Evolutionary conservation across 441 rosid genomes (phyloP), one percentile per base, ranked within the genome.

Genomic region (Eruca vesicaria): DNA sequence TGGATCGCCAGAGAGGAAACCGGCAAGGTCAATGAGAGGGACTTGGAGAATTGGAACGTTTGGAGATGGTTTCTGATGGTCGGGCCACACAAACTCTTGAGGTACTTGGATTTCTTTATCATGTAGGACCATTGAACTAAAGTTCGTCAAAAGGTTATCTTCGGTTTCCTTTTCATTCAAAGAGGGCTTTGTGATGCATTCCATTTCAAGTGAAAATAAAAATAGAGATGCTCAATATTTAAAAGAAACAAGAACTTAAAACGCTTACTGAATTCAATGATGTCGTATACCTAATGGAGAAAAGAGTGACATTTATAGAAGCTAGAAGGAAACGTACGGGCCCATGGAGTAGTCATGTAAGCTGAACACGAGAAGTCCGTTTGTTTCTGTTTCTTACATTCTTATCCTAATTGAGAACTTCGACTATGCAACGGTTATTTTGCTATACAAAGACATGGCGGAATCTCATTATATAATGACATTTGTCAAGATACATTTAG

Each of bases 41-140:
- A 83, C 77, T 12, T 2, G 64, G 28, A 86, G 80, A 6, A 75
- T 79, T 3, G 81, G 82, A 2, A 77, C 63, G 5, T 76, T 63
- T 23, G 16, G 12, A 56, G 78, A 38, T n/a, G 87, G 88, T 36
- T 78, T 83, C 15, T 86, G 83, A 5, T 80, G 73, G 72, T 84
- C 85, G 0, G 88, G 88, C 90, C 90, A 86, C 15, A 84, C 52
- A 76, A 83, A 86, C 70, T 77, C 45, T 21, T 76, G 60, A 14
- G 87, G 90, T 69, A 84, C 75, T 5, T 45, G 29, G 66, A 60
- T 56, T 59, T 76, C 15, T 55, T 80, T 68, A 19, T 21, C 66
- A 9, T 76, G 78, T 9, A 80, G 63, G 23, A 55, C 15, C 0
- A 78, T 52, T 38, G 86, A 69, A 33, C 82, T 76, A 23, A 86